phyloP scores from a whole-genome alignment of 2,329 filamentous ascomycete species.

The Clonostachys rosea region DNA sequence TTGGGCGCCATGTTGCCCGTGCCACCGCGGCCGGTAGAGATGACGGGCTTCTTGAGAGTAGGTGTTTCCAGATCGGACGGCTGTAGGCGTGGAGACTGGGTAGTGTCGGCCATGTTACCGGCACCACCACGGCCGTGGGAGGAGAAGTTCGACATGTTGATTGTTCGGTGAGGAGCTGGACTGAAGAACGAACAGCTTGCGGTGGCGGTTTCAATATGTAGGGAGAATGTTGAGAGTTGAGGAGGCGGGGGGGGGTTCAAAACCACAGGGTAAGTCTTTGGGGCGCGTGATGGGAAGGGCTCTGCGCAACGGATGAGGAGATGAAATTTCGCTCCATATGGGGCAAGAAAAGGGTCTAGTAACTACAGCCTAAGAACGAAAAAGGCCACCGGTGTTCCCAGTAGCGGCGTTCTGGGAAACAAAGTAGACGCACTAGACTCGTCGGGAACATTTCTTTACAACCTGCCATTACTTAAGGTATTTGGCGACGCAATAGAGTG shows the following conservation, averaged over 20 bases:
- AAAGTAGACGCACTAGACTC: no score
- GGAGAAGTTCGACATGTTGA: slow-evolving; percentile 13
- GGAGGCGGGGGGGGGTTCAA: neutral
- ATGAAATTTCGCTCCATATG: no score
- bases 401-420: no score
- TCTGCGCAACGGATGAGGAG: neutral
- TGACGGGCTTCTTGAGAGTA: slow-evolving; percentile 74
- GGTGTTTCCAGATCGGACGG: slow-evolving; percentile 73
- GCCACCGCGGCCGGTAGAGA: slow-evolving; percentile 87
- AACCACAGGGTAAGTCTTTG: neutral
- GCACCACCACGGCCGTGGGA: slow-evolving; percentile 77
- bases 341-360: no score
- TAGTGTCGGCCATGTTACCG: slow-evolving; percentile 62
- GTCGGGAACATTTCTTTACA: no score
- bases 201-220: no score
- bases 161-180: neutral
- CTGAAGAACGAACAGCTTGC: no score
- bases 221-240: neutral
- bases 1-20: slow-evolving; percentile 81
- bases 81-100: slow-evolving; percentile 44
- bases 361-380: no score
- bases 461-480: no score
- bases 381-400: no score
- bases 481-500: no score
- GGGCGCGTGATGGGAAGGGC: neutral